Conservation (phyloP, 495 filamentous ascomycete species). For the Talaromyces nanjingensis region DNA sequence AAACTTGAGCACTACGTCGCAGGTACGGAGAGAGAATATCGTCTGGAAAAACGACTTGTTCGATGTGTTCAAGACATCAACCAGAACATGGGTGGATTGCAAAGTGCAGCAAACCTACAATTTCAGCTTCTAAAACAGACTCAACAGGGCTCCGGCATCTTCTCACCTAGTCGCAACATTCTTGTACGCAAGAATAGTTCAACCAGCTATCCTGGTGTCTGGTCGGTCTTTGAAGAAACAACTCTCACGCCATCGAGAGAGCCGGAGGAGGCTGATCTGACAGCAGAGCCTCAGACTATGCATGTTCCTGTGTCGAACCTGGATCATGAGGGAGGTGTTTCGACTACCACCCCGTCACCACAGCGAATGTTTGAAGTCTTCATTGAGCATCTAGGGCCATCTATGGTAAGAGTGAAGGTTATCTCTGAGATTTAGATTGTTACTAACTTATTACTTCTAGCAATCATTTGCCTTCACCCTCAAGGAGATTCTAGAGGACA, state of each 20-base stretch:
- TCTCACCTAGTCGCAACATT: not conserved
- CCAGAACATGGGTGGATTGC: constrained; percentile 85
- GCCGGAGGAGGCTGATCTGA: constrained; percentile 52
- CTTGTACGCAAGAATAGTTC: constrained; percentile 7
- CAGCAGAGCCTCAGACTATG: constrained; percentile 13
- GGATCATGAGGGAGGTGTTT: constrained; percentile 13
- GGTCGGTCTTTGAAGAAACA: constrained; percentile 33
- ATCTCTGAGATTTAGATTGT: not conserved
- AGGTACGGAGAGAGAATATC: constrained; percentile 77
- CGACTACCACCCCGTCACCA: constrained; percentile 34
- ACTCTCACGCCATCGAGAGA: constrained; percentile 61
- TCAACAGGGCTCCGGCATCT: constrained; percentile 12
- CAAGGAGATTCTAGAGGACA: constrained; percentile 77
- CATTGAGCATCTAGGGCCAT: constrained; percentile 79
- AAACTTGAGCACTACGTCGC: constrained; percentile 85
- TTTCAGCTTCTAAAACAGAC: constrained; percentile 72
- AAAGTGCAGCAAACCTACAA: constrained; percentile 83
- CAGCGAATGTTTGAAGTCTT: constrained; percentile 83
- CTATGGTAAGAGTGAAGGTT: constrained; percentile 53
- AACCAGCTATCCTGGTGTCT: constrained; percentile 18
- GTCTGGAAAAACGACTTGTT: constrained; percentile 70
- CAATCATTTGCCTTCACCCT: constrained; percentile 89
- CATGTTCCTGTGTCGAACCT: constrained; percentile 16
- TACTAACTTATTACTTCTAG: constrained; percentile 18
- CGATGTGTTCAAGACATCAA: constrained; percentile 80